These are phyloP conservation scores for Saposhnikovia divaricata DNA, from an alignment of 129 eudicot species.

Conservation along the genomic window DNA sequence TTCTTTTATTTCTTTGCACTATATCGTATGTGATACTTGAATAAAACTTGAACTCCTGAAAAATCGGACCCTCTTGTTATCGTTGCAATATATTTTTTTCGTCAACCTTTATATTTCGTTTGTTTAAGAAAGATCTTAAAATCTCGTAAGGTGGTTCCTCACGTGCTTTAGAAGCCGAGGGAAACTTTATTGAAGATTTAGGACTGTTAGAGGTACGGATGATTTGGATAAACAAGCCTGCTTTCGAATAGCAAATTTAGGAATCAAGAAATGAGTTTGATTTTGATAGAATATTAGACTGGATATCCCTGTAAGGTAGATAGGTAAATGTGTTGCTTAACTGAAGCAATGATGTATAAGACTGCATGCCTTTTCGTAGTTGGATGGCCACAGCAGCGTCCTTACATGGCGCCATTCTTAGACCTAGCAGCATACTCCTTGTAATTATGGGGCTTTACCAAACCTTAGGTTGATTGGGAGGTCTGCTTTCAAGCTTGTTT, in stretches of 20 bases:
- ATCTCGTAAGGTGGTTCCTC: background rate
- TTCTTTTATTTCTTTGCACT: background rate
- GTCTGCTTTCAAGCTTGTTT: background rate
- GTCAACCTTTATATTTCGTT: background rate
- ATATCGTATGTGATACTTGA: background rate
- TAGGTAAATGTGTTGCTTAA: background rate
- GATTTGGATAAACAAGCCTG: background rate
- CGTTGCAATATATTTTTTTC: background rate
- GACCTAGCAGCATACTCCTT: background rate
- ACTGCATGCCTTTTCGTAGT: background rate
- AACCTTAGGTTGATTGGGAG: background rate
- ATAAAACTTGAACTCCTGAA: background rate
- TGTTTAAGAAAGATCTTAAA: background rate
- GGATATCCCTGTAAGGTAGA: background rate
- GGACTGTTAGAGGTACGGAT: background rate
- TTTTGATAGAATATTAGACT: too few relatives aligned
- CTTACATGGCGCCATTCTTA: background rate
- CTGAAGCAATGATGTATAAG: background rate
- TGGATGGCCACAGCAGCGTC: background rate
- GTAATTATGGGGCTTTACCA: background rate
- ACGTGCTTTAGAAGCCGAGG: background rate
- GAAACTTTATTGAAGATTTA: background rate
- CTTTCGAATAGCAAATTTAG: background rate
- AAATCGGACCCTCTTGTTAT: background rate
- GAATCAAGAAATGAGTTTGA: background rate